Percentiles rank a stretch among this genome's conserved stretches.
These are phyloP conservation scores for Claviceps quebecensis DNA, from an alignment of 2,329 filamentous ascomycete genomes.

Conservation along the genomic window DNA sequence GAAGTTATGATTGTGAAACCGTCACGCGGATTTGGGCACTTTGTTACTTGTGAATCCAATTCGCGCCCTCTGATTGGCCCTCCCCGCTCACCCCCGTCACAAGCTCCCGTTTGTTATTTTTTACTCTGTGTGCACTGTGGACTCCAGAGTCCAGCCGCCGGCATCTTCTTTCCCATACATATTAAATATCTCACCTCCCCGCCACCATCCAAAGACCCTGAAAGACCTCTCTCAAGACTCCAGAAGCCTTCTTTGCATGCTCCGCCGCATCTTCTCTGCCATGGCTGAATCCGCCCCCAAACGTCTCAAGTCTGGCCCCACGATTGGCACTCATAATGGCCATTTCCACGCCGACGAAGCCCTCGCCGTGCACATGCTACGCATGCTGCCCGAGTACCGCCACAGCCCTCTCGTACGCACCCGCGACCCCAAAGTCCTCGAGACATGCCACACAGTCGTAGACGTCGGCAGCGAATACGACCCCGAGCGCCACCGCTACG, in stretches of 20 bases:
- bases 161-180: too few species aligned
- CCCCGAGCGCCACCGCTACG: conserved; percentile 61
- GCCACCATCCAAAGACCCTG: neutral
- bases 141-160: too few species aligned
- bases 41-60: too few species aligned
- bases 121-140: too few species aligned
- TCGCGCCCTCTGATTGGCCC: too few species aligned
- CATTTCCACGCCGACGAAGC: conserved; percentile 99
- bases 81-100: too few species aligned
- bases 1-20: too few species aligned
- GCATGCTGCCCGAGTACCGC: conserved; percentile 69
- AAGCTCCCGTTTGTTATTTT: too few species aligned
- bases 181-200: neutral
- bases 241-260: conserved; percentile 13
- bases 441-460: conserved; percentile 83
- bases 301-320: conserved; percentile 53
- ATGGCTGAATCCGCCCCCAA: conserved; percentile 58
- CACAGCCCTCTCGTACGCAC: conserved; percentile 68
- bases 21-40: too few species aligned
- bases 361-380: conserved; percentile 90
- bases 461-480: conserved; percentile 97
- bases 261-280: conserved; percentile 16
- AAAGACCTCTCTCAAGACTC: neutral
- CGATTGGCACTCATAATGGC: conserved; percentile 91
- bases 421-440: conserved; percentile 65